Percentiles rank a stretch among this genome's conserved stretches.
Conservation (phyloP, 2,329 filamentous ascomycete species). For the Trichoderma hamatum region DNA sequence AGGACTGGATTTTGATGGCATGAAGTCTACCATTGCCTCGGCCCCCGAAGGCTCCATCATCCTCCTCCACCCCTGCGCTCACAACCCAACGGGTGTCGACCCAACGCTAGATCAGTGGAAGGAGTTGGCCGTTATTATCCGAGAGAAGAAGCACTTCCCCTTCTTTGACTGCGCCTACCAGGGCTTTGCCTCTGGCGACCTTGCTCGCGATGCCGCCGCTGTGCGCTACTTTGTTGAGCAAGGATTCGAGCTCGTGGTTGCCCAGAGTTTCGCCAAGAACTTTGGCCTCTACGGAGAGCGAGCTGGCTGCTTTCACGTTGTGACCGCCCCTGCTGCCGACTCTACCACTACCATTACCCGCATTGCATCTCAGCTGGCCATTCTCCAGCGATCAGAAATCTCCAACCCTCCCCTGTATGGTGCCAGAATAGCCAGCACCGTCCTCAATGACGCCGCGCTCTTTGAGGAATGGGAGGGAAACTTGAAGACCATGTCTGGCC, state of each 20-base stretch:
- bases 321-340: conserved; percentile 72
- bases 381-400: conserved; percentile 96
- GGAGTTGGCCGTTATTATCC: conserved; percentile 78
- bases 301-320: conserved; percentile 93
- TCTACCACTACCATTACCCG: conserved; percentile 63
- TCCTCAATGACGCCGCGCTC: conserved; percentile 80
- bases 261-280: conserved; percentile 97
- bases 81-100: conserved; percentile 98
- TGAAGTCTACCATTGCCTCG: conserved; percentile 69
- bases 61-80: conserved; percentile 91
- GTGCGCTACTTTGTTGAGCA: conserved; percentile 92
- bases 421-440: conserved; percentile 79
- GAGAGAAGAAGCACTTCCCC: conserved; percentile 82
- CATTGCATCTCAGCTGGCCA: conserved; percentile 85
- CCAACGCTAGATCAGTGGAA: conserved; percentile 94
- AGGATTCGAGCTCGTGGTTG: conserved; percentile 84
- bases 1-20: conserved; percentile 88
- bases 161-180: conserved; percentile 99
- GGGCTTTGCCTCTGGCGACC: conserved; percentile 91
- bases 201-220: conserved; percentile 84
- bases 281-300: conserved; percentile 97
- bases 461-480: conserved; percentile 94
- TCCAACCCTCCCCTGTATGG: conserved; percentile 96
- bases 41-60: conserved; percentile 83
- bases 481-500: conserved; percentile 88